Evolutionary conservation across 2,329 filamentous ascomycete species (phyloP), one percentile per base, ranked within the genome.

Genomic region (Furcasterigmium sp.): DNA sequence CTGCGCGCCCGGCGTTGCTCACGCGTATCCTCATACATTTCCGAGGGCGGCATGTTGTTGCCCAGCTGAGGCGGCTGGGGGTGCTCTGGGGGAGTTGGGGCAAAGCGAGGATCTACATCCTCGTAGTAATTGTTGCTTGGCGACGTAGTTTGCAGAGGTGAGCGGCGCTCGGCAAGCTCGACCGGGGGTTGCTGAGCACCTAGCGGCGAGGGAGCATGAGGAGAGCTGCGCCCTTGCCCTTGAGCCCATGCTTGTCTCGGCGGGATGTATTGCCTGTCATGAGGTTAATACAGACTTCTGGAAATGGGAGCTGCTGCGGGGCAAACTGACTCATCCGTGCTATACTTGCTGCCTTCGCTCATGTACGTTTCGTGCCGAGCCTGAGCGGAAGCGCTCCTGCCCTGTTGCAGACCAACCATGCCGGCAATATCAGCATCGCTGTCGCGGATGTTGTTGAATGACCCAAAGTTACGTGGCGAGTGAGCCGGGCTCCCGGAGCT

Each of bases 71-170:
- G 28, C 36, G 29, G 41, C 8, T 50, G 44, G 11, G 46, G 28
- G 10, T 55, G 52, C 47, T 43, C 59, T 46, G 38, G 55, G 44
- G 32, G 32, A 18, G 32, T 17, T 8, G 15, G 7, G 15, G 82
- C 85, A 57, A 96, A 97, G 44, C 83, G 86, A 36, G 91, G 90
- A 52, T 95, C 90, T 11, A 95, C 81, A 60, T 97, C 91, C 72
- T 97, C 93, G 58, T 94, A 95, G 65, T 97, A 97, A 49, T 76
- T 67, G 53, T 56, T 67, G 39, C 20, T 23, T 8, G 30, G 19
- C 30, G 39, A n/a, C 9, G 56, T 54, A 14, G 63, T 54, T 14
- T 64, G 60, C 25, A 65, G 21, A n/a, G 48, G 62, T 32, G 58
- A 60, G 36, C 59, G 61, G 41, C 55, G 57, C 37, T 52, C 58